phyloP scores from a whole-genome alignment of 2,329 filamentous ascomycete genomes.

The Colletotrichum sp. region DNA sequence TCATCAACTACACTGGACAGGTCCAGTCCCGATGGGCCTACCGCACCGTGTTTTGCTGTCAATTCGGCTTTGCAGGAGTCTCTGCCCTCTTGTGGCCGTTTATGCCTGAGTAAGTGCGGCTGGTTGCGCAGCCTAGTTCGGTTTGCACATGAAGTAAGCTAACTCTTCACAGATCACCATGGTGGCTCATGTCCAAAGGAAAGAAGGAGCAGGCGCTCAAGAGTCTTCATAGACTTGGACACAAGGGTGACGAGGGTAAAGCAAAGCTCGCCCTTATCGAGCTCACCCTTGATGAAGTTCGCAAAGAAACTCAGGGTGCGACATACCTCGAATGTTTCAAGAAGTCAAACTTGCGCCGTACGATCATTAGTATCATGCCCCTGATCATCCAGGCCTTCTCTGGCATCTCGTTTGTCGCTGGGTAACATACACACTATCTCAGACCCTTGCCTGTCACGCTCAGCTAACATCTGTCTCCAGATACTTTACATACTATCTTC shows the following conservation, averaged over 20 bases:
- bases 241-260: slow-evolving; percentile 26
- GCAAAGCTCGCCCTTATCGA: slow-evolving; percentile 32
- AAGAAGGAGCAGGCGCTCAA: slow-evolving; percentile 36
- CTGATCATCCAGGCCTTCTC: slow-evolving; percentile 37
- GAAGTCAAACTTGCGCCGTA: slow-evolving; percentile 41
- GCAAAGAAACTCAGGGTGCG: slow-evolving; percentile 37
- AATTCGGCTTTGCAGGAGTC: slow-evolving; percentile 35
- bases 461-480: background rate
- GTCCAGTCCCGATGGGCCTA: slow-evolving; percentile 35
- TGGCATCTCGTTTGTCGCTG: slow-evolving; percentile 36
- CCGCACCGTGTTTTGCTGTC: slow-evolving; percentile 34
- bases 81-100: slow-evolving; percentile 34
- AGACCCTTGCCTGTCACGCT: background rate
- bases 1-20: slow-evolving; percentile 33
- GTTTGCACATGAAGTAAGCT: background rate
- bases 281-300: slow-evolving; percentile 35
- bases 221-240: slow-evolving; percentile 35
- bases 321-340: slow-evolving; percentile 45
- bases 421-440: slow-evolving; percentile 36
- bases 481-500: slow-evolving; percentile 38
- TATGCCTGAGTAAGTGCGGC: slow-evolving; percentile 41
- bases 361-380: slow-evolving; percentile 40
- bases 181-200: slow-evolving; percentile 42
- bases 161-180: slow-evolving; percentile 31
- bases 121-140: background rate